Conservation (phyloP, 352 stramenopile species). For the Phytophthora tentaculata region DNA sequence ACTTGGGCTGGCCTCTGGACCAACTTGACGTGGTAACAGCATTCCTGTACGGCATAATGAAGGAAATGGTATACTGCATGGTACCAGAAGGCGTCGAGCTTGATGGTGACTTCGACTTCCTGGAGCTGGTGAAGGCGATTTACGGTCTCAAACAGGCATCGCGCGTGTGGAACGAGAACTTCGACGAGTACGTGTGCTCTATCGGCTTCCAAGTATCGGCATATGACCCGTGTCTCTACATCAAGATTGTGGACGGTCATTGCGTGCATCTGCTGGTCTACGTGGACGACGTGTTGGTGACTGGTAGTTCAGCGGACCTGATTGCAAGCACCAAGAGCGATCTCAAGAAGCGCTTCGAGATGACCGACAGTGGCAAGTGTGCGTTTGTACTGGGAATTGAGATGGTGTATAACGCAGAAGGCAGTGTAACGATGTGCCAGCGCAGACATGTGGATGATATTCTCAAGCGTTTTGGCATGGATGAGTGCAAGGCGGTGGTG, state of each 20-base stretch:
- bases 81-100: conserved; percentile 1
- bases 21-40: conserved; percentile 22
- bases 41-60: conserved; percentile 17
- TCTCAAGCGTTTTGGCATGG: conserved; percentile 1
- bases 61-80: conserved; percentile 9
- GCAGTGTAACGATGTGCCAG: not conserved
- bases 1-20: conserved; percentile 4
- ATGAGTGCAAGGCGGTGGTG: not conserved
- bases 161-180: conserved; percentile 20
- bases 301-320: not conserved
- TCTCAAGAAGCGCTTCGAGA: not conserved
- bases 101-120: not conserved
- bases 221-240: not conserved
- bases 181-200: conserved; percentile 6
- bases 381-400: conserved; percentile 1
- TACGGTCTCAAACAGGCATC: conserved; percentile 16
- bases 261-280: not conserved
- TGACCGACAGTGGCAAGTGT: not conserved
- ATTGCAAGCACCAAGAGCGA: not conserved
- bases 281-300: not conserved
- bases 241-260: conserved; percentile 4
- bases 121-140: conserved; percentile 18
- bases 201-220: not conserved
- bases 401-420: not conserved
- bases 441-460: conserved; percentile 3